phyloP scores from a whole-genome alignment of 2,329 filamentous ascomycete species.

The Fusarium foetens region DNA sequence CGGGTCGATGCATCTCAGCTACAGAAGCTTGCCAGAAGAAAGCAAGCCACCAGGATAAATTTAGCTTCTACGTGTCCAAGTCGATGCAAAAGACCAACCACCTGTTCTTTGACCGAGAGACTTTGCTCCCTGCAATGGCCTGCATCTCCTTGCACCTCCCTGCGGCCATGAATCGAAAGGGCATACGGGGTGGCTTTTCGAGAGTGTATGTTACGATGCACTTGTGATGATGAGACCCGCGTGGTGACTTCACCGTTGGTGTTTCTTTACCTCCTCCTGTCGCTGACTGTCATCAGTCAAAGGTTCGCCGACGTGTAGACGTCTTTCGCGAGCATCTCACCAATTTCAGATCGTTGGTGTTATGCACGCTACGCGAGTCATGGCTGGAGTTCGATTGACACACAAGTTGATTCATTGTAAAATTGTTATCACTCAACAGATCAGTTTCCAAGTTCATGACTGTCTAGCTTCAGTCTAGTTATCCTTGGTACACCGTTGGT shows the following conservation, averaged over 20 bases:
- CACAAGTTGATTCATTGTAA: not conserved
- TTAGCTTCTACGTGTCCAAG: conserved; percentile 8
- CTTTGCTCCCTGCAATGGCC: not conserved
- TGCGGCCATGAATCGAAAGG: not conserved
- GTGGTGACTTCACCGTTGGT: not conserved
- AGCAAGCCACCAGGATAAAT: conserved; percentile 22
- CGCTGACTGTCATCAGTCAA: not conserved
- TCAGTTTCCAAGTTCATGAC: not conserved
- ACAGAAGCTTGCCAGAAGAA: conserved; percentile 7
- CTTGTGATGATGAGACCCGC: not conserved
- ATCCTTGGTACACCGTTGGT: not conserved
- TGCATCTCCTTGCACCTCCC: conserved; percentile 6
- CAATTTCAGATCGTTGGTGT: not conserved
- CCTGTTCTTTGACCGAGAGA: not conserved
- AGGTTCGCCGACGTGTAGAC: not conserved
- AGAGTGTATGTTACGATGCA: not conserved
- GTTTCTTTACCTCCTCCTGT: not conserved
- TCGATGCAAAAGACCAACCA: not conserved
- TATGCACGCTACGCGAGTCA: conserved; percentile 2
- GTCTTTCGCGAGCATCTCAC: not conserved
- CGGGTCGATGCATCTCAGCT: conserved; percentile 15
- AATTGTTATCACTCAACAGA: not conserved
- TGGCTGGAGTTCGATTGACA: not conserved
- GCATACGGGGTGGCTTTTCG: not conserved
- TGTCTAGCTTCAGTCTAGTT: not conserved